Evolutionary conservation across 345 rosid species (phyloP), one percentile per base, ranked within the genome.

Genomic region (Nephelium lappaceum): DNA sequence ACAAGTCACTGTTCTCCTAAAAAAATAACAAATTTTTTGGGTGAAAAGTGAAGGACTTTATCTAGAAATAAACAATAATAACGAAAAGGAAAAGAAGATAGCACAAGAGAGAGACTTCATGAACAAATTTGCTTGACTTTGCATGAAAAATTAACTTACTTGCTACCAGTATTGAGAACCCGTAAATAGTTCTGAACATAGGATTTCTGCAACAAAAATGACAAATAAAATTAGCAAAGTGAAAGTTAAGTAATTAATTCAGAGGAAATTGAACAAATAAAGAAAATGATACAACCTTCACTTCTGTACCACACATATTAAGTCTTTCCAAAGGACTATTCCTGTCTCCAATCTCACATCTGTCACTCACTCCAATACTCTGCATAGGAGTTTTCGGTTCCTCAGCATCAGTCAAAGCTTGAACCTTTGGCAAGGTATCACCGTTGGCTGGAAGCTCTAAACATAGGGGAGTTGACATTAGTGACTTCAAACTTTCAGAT

Each of bases 111-210:
- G 36, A 31, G 36, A 31, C 36, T 31, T 31, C 36, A 21, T 16
- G 43, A 66, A 55, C 39, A 4, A 25, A 31, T 25, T 69, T 27
- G 43, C 19, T 41, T n/a, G 41, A 66, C 24, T 10, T 16, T 14
- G 23, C 47, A 45, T 6, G 19, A 27, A 39, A 21, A 6, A 38
- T 62, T 8, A 16, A 86, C 97, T 90, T 79, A 91, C 94, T 89
- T 93, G 83, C 72, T 82, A 47, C 91, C 96, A 1, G 90, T 87
- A 79, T 93, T 93, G 68, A 93, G 69, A 73, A 93, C 78, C 76
- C 69, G 89, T 47, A 93, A 87, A 67, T 88, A 93, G 72, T 89
- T 94, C 69, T 85, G 86, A 81, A 88, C 85, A 49, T 88, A 85
- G 66, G 90, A 87, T 0, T 81, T 83, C 97, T 93, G 90, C 81